A percentile compares a stretch with the other conserved stretches of the same genome.
Conservation (phyloP, 768 basidiomycete genomes). For the Dacryopinax spathularia region DNA sequence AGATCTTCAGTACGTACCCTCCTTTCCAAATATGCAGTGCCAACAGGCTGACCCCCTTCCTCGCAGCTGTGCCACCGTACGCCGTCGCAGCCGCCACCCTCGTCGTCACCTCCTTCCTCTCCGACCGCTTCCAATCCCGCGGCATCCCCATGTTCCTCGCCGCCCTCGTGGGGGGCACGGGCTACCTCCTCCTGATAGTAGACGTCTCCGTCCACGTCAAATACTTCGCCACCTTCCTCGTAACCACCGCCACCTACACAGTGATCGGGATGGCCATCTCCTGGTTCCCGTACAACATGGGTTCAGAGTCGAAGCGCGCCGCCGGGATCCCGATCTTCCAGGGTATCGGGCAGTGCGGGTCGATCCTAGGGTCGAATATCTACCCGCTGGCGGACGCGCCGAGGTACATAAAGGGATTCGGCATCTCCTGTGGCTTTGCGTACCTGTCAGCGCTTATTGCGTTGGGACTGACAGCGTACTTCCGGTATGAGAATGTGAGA, state of each 20-base stretch:
- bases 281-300: conserved; percentile 6
- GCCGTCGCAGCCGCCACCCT: neutral
- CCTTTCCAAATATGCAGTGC: neutral
- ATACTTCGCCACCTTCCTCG: conserved; percentile 10
- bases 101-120: neutral
- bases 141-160: neutral
- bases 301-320: neutral
- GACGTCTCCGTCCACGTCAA: conserved; percentile 6
- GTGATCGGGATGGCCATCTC: conserved; percentile 7
- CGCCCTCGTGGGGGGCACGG: neutral
- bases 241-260: conserved; percentile 5
- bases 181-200: neutral
- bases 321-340: conserved; percentile 2
- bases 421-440: conserved; percentile 3
- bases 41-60: neutral
- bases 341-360: conserved; percentile 2
- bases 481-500: neutral
- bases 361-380: conserved; percentile 5
- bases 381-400: conserved; percentile 4
- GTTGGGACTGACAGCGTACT: neutral
- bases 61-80: neutral
- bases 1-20: conserved; percentile 4
- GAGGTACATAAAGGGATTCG: neutral
- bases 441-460: neutral
- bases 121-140: neutral